A percentile compares a stretch with the other conserved stretches of the same genome.
phyloP scores from a whole-genome alignment of 768 basidiomycete species.

The Phanerochaete sordida region DNA sequence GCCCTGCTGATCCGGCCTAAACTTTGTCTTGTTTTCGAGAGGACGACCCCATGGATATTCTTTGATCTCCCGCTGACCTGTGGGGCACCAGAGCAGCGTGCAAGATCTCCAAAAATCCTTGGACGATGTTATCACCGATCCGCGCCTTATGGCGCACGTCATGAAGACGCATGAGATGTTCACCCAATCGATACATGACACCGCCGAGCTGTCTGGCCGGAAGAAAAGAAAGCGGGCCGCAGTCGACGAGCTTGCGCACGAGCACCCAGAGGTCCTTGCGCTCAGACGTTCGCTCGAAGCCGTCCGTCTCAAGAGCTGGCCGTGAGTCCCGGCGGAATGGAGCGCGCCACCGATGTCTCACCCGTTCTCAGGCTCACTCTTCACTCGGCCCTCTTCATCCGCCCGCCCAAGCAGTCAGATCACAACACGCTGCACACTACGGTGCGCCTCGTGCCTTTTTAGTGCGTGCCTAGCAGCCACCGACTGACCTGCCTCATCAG shows the following conservation, averaged over 20 bases:
- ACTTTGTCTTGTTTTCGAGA: no score
- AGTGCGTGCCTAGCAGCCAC: neutral
- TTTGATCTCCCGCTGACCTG: neutral
- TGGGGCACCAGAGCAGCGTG: conserved; percentile 37
- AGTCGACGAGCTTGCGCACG: conserved; percentile 34
- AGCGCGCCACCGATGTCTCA: conserved; percentile 4
- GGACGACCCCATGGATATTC: no score
- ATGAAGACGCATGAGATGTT: conserved; percentile 48
- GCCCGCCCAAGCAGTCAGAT: conserved; percentile 62
- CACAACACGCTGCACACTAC: conserved; percentile 50
- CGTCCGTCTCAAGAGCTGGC: conserved; percentile 56
- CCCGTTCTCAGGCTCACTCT: conserved; percentile 38
- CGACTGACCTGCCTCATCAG: conserved; percentile 11
- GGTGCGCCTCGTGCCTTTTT: conserved; percentile 28
- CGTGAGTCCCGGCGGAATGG: conserved; percentile 37
- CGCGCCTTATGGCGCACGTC: conserved; percentile 55
- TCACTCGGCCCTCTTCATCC: conserved; percentile 59
- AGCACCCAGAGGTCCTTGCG: conserved; percentile 41
- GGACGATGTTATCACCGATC: conserved; percentile 48
- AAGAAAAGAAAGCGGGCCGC: conserved; percentile 35
- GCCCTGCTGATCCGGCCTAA: no score
- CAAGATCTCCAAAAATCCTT: conserved; percentile 45
- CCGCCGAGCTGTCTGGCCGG: conserved; percentile 30
- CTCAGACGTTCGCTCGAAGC: conserved; percentile 51
- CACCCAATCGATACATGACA: conserved; percentile 34